Evolutionary conservation across 305 asterid species (phyloP).

Genomic region (Fraxinus sp.): DNA sequence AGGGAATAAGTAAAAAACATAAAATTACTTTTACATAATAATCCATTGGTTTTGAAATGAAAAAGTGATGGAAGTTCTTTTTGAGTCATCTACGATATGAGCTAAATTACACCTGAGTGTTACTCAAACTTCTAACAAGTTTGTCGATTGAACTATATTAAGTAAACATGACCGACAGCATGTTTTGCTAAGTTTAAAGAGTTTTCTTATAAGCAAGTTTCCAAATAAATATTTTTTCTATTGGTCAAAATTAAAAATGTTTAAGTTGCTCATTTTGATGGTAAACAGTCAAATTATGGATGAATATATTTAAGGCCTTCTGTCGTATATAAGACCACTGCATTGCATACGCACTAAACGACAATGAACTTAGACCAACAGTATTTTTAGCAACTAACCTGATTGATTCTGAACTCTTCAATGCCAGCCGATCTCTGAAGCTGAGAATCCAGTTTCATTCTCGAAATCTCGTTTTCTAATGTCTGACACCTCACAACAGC

Average conservation of each 20-base stretch:
- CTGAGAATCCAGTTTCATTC: conserved; percentile 43
- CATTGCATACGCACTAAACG: not conserved
- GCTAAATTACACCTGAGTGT: not conserved
- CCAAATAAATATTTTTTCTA: not conserved
- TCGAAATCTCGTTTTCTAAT: conserved; percentile 48
- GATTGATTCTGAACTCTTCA: conserved; percentile 59
- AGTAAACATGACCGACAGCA: not conserved
- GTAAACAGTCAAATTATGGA: not conserved
- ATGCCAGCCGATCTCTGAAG: conserved; percentile 43
- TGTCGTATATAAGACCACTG: not conserved
- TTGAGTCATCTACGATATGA: not conserved
- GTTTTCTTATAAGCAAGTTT: not conserved
- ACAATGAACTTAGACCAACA: not conserved
- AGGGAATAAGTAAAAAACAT: not conserved
- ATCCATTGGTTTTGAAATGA: not conserved
- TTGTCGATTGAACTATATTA: not conserved
- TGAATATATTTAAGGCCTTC: not conserved
- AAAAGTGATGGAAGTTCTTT: not conserved
- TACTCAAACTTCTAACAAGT: not conserved
- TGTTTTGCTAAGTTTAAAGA: not conserved
- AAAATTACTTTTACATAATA: not conserved
- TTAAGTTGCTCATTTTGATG: not conserved
- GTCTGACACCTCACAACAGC: conserved; percentile 43
- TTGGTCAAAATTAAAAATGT: not conserved
- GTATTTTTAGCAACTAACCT: conserved; percentile 42